Conservation (phyloP, 805 yeast species). For the Kurtzmaniella fragi region DNA sequence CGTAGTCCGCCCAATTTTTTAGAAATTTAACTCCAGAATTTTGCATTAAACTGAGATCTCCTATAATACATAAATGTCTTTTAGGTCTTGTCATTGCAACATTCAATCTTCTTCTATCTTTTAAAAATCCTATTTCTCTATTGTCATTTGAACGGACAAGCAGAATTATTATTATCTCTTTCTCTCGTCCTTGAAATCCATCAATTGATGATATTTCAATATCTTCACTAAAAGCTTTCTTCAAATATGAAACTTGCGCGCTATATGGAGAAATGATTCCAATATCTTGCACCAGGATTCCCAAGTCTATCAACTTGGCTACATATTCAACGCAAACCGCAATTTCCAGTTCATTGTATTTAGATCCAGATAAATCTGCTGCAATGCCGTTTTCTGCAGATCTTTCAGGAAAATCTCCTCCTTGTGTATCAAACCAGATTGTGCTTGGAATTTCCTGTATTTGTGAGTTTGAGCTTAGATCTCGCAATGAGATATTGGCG, state of each 20-base stretch:
- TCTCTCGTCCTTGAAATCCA: slow-evolving; percentile 96
- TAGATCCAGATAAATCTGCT: slow-evolving; percentile 42
- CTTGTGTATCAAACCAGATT: slow-evolving; percentile 91
- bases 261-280: slow-evolving; percentile 90
- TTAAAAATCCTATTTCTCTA: slow-evolving; percentile 74
- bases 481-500: slow-evolving; percentile 44
- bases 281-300: slow-evolving; percentile 53
- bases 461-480: slow-evolving; percentile 26
- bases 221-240: slow-evolving; percentile 27
- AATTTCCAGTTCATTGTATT: slow-evolving; percentile 75
- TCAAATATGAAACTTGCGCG: slow-evolving; percentile 72
- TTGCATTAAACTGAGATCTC: slow-evolving; percentile 71
- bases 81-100: slow-evolving; percentile 93
- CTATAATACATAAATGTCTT: slow-evolving; percentile 78
- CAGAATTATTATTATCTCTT: slow-evolving; percentile 75
- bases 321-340: slow-evolving; percentile 57
- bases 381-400: slow-evolving; percentile 27
- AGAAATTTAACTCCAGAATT: slow-evolving; percentile 44
- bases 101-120: slow-evolving; percentile 74
- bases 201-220: slow-evolving; percentile 88
- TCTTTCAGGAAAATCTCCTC: slow-evolving; percentile 73
- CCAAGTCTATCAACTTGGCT: slow-evolving; percentile 41
- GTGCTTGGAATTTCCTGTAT: slow-evolving; percentile 15
- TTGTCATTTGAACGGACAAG: slow-evolving; percentile 76
- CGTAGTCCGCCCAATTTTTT: slow-evolving; percentile 63